Percentiles rank a stretch among this genome's conserved stretches.
These are phyloP conservation scores for Exsudoporus frostii DNA, from an alignment of 768 basidiomycete genomes.

Conservation along the genomic window DNA sequence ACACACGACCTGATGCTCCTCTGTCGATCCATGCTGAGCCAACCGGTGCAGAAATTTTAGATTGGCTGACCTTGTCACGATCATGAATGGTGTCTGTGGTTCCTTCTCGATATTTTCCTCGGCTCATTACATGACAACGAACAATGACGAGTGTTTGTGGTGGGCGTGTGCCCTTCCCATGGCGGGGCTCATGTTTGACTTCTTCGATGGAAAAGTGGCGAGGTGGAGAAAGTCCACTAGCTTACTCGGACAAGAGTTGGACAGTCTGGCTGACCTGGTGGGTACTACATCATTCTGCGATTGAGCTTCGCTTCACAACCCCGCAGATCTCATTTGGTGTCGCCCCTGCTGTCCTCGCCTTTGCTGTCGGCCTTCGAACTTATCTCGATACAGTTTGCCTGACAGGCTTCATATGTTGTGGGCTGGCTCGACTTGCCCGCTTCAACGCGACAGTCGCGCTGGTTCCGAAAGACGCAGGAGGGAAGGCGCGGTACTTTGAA, in stretches of 20 bases:
- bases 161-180: slow-evolving; percentile 86
- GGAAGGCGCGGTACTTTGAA: slow-evolving; percentile 95
- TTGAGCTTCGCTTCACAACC: slow-evolving; percentile 1
- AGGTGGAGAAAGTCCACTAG: slow-evolving; percentile 95
- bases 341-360: slow-evolving; percentile 91
- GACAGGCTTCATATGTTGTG: slow-evolving; percentile 91
- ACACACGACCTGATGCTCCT: slow-evolving; percentile 2
- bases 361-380: slow-evolving; percentile 86
- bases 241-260: slow-evolving; percentile 95
- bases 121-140: slow-evolving; percentile 79
- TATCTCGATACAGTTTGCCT: slow-evolving; percentile 86
- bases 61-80: slow-evolving; percentile 95
- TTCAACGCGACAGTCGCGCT: slow-evolving; percentile 98
- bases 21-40: slow-evolving; percentile 18
- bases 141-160: slow-evolving; percentile 78
- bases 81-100: slow-evolving; percentile 99
- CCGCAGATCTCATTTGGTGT: slow-evolving; percentile 94
- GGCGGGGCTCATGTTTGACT: slow-evolving; percentile 96
- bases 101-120: slow-evolving; percentile 93
- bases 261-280: slow-evolving; percentile 94
- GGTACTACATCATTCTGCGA: slow-evolving; percentile 1
- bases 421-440: slow-evolving; percentile 92
- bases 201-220: slow-evolving; percentile 96
- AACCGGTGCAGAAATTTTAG: slow-evolving; percentile 78
- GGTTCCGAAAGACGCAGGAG: slow-evolving; percentile 80